Conservation (phyloP, 345 rosid genomes). For the Punica granatum region DNA sequence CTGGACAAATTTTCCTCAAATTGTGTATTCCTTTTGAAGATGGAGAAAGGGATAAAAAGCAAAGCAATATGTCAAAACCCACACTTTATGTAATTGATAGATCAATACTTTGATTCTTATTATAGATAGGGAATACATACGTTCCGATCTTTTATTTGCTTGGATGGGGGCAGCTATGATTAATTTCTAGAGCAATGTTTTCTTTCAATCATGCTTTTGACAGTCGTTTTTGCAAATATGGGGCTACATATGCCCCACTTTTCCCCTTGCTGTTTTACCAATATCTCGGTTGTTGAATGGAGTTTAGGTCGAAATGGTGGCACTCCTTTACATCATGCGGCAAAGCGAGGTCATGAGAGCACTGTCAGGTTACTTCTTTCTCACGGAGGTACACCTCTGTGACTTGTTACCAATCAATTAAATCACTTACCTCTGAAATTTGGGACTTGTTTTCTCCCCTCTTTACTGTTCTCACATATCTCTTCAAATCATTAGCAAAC, state of each 20-base stretch:
- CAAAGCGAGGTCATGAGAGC: slow-evolving; percentile 76
- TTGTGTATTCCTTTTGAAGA: neutral
- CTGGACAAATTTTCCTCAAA: neutral
- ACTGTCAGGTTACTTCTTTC: slow-evolving; percentile 76
- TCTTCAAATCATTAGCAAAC: slow-evolving; percentile 47
- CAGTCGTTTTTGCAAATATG: neutral
- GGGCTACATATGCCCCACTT: neutral
- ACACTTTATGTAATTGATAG: neutral
- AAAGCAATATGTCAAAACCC: neutral
- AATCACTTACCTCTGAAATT: neutral
- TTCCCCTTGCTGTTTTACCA: neutral
- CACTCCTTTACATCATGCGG: slow-evolving; percentile 96
- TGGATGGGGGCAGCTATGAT: neutral
- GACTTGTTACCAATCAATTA: neutral
- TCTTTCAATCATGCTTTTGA: neutral
- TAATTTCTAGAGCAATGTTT: neutral
- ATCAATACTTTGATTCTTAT: neutral
- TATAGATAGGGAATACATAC: neutral
- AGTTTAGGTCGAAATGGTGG: slow-evolving; percentile 70
- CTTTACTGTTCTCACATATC: neutral
- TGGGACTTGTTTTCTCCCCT: neutral
- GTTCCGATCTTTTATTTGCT: neutral
- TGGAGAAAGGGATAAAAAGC: neutral
- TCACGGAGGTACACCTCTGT: slow-evolving; percentile 49
- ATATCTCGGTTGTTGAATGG: neutral